Base-by-base conservation (phyloP, 106 monocot species). In the Apostasia shenzhenica region DNA sequence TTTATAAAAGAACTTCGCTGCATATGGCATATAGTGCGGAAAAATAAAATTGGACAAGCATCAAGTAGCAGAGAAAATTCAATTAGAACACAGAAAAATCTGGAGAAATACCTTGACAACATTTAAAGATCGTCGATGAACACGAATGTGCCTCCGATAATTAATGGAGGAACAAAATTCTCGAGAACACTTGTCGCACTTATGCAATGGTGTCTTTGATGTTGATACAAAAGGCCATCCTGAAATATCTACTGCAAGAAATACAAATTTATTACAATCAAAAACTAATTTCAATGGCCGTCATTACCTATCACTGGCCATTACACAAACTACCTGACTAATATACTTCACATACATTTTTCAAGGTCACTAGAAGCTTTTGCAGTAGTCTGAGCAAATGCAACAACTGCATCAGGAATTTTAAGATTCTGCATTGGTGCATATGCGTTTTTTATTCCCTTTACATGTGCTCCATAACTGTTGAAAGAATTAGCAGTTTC, bases 331-430 rank as follows among this genome's bases (percentile, higher is more conserved):
- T 85, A 92, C 92, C 92, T 85, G 80, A 73, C 81, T 81, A 62
- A 78, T 73, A 78, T 56, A 84, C 75, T 81, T 85, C 79, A 88
- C 92, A 79, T 92, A 92, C 87, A 92, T 92, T 92, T 92, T 85
- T 92, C 92, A 85, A 83, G 76, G 72, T 92, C 85, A 83, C 87
- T 69, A 55, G 82, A 87, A 63, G 80, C 80, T 78, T 76, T 87
- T 68, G 87, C 84, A 84, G 91, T 84, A 78, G 87, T 75, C 70
- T 84, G 91, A 54, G 82, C 78, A 76, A 90, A 86, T 57, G 90
- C 85, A 71, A 75, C 75, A 68, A 90, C 83, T 74, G 90, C 90
- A 73, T 90, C 90, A 59, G 90, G 83, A 59, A 85, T 71, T 66
- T 81, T 85, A 42, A 78, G 76, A 47, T 73, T 59, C 59, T 81